Conservation (phyloP, 148 eudicot genomes). For the Camellia japonica region DNA sequence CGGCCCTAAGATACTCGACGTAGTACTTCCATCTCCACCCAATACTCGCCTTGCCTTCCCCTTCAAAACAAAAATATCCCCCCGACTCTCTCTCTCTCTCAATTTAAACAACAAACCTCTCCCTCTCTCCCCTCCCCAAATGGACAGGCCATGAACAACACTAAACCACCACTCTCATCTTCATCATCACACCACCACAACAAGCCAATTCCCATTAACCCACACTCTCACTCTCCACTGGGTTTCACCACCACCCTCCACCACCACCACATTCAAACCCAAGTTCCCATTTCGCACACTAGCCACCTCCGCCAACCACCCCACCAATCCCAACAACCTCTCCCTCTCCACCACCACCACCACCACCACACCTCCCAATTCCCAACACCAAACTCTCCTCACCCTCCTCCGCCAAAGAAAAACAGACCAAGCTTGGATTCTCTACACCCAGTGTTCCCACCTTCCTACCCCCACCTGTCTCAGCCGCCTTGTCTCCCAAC, state of each 20-base stretch:
- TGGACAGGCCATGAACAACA: conserved; percentile 55
- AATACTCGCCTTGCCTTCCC: not conserved
- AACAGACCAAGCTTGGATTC: conserved; percentile 75
- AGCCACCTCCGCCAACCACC: conserved; percentile 18
- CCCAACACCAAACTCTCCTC: conserved; percentile 52
- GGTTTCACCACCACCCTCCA: conserved; percentile 17
- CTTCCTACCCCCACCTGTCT: conserved; percentile 82
- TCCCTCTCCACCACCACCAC: conserved; percentile 25
- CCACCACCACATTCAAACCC: conserved; percentile 18
- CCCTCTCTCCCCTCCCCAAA: conserved; percentile 9
- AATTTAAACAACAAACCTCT: conserved; percentile 12
- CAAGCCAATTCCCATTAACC: conserved; percentile 14
- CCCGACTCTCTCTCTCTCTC: not conserved
- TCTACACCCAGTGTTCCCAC: conserved; percentile 46
- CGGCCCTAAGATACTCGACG: conserved; percentile 25
- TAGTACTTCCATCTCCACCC: conserved; percentile 32
- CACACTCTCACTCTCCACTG: conserved; percentile 21
- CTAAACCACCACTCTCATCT: conserved; percentile 13
- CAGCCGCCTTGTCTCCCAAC: conserved; percentile 75
- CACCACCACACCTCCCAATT: not conserved
- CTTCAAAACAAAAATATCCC: not conserved
- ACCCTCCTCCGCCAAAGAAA: conserved; percentile 71
- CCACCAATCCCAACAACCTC: conserved; percentile 17
- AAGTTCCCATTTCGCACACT: conserved; percentile 23
- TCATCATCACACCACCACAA: conserved; percentile 1